Percentiles rank a stretch among this genome's conserved stretches.
Evolutionary conservation across 2,329 filamentous ascomycete genomes (phyloP).

Genomic region (Aspergillus sp.): DNA sequence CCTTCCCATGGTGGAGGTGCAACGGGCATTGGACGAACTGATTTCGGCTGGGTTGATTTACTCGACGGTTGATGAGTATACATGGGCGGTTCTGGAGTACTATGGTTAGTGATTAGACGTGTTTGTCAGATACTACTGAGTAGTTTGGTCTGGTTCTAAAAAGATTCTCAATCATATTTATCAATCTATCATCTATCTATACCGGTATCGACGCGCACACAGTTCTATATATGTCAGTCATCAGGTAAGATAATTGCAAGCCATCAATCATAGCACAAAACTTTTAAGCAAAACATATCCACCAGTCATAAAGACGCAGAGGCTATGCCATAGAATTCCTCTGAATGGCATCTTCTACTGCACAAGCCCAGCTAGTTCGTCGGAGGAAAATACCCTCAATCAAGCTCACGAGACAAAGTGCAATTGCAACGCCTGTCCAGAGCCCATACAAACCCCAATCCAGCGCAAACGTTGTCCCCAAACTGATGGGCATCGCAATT

Average conservation of each 20-base stretch:
- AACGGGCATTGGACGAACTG: constrained; percentile 74
- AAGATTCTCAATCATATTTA: neutral
- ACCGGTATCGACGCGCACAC: too few relatives aligned
- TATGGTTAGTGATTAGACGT: neutral
- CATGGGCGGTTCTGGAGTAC: constrained; percentile 73
- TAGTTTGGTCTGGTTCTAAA: neutral
- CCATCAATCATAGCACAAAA: too few relatives aligned
- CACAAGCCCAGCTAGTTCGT: constrained; percentile 48
- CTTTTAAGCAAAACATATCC: too few relatives aligned
- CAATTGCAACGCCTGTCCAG: constrained; percentile 71
- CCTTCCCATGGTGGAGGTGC: constrained; percentile 61
- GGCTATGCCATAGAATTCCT: constrained; percentile 39
- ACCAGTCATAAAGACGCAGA: too few relatives aligned
- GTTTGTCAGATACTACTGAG: too few relatives aligned
- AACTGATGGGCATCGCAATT: constrained; percentile 75
- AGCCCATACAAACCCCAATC: constrained; percentile 70
- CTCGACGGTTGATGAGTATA: constrained; percentile 86
- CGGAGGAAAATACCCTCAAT: constrained; percentile 52
- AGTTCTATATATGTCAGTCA: too few relatives aligned
- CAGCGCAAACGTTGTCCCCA: constrained; percentile 67
- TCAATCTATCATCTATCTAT: neutral
- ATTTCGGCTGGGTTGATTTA: constrained; percentile 67
- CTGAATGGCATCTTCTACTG: constrained; percentile 52
- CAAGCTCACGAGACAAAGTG: constrained; percentile 50
- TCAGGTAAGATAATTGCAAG: too few relatives aligned